Evolutionary conservation across 345 rosid species (phyloP), one percentile per base, ranked within the genome.

Genomic region (Rhizophora apiculata): DNA sequence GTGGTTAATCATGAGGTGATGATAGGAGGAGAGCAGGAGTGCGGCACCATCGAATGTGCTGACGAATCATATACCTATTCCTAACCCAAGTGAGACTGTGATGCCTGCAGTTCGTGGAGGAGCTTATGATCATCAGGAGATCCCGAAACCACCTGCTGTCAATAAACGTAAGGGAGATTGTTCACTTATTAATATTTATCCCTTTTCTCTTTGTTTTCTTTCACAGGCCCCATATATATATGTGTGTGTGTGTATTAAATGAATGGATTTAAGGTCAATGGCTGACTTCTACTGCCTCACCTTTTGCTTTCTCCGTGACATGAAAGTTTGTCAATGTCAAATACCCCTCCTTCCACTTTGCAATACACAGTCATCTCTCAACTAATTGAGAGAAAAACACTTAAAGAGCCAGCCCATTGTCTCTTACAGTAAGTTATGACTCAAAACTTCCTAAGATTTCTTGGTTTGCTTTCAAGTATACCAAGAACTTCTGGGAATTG

Each of bases 11-110:
- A 31, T 51, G 24, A 46, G 57, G 70, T 74, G 34, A 57, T 32
- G 60, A 10, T 72, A 96, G 99, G 99, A 96, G 83, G 98, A 92
- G 83, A 84, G 88, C 72, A 82, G 88, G 51, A 90, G 82, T 57
- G 69, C 71, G 18, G 58, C 80, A 52, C 93, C 98, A 6, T 74
- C 92, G 1, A 86, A 79, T 75, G 69, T 90, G 92, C 52, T 79
- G 79, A 83, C 86, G 82, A 92, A 87, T 65, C 96, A 86, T 64
- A 77, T 95, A 18, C 49, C 5, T 43, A 43, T 43, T 15, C 49
- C 49, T 10, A 82, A 75, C 74, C 83, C 85, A 43, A 85, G 76
- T 67, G 96, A 83, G 68, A 60, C 74, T 11, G 32, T 82, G 53
- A 71, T 86, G 94, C 87, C 85, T 43, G 49, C 18, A 32, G 5